phyloP scores from a whole-genome alignment of 2,329 filamentous ascomycete genomes.

The Xylaria sp. region DNA sequence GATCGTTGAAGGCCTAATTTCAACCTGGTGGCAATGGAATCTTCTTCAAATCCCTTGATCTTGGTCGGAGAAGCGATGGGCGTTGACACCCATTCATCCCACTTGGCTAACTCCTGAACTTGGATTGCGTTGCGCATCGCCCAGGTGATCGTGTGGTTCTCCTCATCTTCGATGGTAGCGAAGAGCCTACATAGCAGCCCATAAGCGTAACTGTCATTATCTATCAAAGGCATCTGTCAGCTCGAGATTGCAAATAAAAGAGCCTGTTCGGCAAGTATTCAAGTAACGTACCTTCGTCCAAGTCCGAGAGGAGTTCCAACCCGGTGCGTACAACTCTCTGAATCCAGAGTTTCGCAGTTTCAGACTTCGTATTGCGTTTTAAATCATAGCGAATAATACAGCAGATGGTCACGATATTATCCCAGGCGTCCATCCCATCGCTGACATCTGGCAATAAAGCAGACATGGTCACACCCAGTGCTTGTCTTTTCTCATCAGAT shows the following conservation, averaged over 20 bases:
- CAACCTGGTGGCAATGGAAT: constrained; percentile 20
- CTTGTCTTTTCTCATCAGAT: constrained; percentile 39
- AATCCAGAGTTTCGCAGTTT: constrained; percentile 39
- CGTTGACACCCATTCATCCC: constrained; percentile 45
- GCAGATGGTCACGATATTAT: constrained; percentile 41
- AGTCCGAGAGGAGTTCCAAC: constrained; percentile 48
- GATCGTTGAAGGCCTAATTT: not conserved
- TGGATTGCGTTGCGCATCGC: constrained; percentile 45
- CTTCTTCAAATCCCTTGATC: not conserved
- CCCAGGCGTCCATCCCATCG: constrained; percentile 39
- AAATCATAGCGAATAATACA: constrained; percentile 47
- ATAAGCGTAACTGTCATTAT: constrained; percentile 47
- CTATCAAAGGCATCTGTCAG: constrained; percentile 23
- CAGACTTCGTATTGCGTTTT: constrained; percentile 40
- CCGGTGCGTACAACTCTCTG: constrained; percentile 41
- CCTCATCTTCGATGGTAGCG: constrained; percentile 41
- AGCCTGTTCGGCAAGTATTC: not conserved
- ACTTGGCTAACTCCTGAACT: constrained; percentile 37
- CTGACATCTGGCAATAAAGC: constrained; percentile 43
- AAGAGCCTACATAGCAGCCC: constrained; percentile 43
- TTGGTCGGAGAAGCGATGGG: constrained; percentile 31
- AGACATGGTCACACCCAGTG: constrained; percentile 40
- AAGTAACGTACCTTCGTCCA: constrained; percentile 39
- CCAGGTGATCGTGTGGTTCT: constrained; percentile 43
- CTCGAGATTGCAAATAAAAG: not conserved